Percentiles rank a stretch among this genome's conserved stretches.
phyloP scores from a whole-genome alignment of 2,329 filamentous ascomycete species.

The Penicillium nordicum region DNA sequence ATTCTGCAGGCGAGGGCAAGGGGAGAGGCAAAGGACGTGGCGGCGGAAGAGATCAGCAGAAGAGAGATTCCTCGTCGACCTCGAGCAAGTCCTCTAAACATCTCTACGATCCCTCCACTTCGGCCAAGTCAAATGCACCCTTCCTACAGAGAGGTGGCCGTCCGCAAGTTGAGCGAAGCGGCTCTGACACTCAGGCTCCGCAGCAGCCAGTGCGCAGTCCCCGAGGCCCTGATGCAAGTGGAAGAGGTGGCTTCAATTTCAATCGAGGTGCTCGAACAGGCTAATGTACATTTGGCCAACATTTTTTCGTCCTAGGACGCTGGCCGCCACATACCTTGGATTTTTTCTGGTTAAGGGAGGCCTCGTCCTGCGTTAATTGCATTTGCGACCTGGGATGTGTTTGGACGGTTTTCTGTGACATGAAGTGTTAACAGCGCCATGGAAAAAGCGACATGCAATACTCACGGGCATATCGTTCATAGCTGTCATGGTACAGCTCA shows the following conservation, averaged over 20 bases:
- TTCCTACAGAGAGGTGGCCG: slow-evolving; percentile 46
- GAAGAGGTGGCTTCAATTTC: slow-evolving; percentile 75
- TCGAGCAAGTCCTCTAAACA: slow-evolving; percentile 49
- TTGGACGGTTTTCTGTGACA: slow-evolving; percentile 54
- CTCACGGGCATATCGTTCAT: slow-evolving; percentile 60
- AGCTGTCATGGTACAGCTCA: slow-evolving; percentile 64
- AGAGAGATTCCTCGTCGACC: slow-evolving; percentile 42
- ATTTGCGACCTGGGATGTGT: slow-evolving; percentile 57
- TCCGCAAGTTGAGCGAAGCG: slow-evolving; percentile 37
- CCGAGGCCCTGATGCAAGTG: slow-evolving; percentile 72
- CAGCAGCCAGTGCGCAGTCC: slow-evolving; percentile 69
- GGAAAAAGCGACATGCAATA: slow-evolving; percentile 11
- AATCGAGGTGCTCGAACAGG: slow-evolving; percentile 55
- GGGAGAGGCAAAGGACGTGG: slow-evolving; percentile 51
- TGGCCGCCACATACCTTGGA: not conserved
- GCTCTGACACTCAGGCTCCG: slow-evolving; percentile 33
- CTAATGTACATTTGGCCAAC: slow-evolving; percentile 21
- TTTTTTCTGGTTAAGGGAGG: slow-evolving; percentile 41
- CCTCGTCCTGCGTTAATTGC: slow-evolving; percentile 57
- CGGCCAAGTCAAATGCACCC: slow-evolving; percentile 59
- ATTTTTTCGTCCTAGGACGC: not conserved
- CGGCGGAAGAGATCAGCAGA: slow-evolving; percentile 43
- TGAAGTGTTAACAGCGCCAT: slow-evolving; percentile 6
- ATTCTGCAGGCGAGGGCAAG: slow-evolving; percentile 32
- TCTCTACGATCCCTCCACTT: slow-evolving; percentile 74